Evolutionary conservation across 2,329 filamentous ascomycete genomes (phyloP).

Genomic region (Neospermospora avenae): DNA sequence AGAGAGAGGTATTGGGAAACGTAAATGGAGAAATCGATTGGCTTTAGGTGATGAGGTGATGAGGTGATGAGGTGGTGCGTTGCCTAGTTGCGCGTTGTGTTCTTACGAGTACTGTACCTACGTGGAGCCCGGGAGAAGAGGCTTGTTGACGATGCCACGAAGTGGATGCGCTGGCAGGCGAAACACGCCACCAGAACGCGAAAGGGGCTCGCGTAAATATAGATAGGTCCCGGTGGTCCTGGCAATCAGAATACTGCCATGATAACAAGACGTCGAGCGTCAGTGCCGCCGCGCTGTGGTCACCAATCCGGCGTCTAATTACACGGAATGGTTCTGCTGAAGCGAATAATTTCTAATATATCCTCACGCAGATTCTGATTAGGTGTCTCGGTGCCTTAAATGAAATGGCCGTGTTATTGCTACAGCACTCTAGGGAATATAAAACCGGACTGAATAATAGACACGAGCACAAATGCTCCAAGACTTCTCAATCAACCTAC

Average conservation of each 20-base stretch:
- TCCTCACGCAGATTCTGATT: neutral
- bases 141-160: neutral
- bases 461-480: no score
- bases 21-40: no score
- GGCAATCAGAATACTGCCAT: no score
- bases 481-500: neutral
- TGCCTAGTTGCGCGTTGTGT: no score
- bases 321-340: neutral
- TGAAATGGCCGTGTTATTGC: neutral
- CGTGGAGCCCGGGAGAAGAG: neutral
- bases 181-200: neutral
- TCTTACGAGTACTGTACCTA: no score
- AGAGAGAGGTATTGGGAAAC: no score
- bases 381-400: no score
- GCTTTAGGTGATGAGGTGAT: no score
- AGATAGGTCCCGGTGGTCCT: no score
- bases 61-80: no score
- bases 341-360: neutral
- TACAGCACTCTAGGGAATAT: neutral
- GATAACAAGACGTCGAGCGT: neutral
- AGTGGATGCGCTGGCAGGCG: slow-evolving; percentile 13
- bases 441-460: neutral
- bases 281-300: neutral
- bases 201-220: neutral
- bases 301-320: slow-evolving; percentile 1